Conservation (phyloP, 2,329 filamentous ascomycete species). For the Curvularia spicifera region DNA sequence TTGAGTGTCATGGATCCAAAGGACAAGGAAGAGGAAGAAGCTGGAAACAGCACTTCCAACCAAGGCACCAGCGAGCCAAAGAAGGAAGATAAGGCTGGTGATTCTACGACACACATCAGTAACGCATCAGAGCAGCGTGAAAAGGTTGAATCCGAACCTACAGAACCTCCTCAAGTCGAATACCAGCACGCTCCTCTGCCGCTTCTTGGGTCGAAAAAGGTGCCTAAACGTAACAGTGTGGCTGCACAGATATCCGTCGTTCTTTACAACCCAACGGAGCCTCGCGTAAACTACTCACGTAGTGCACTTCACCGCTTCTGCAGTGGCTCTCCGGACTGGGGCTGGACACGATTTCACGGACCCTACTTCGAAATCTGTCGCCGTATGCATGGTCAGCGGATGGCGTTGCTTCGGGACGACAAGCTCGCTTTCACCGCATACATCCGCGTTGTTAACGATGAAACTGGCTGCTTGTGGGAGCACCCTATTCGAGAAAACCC, state of each 20-base stretch:
- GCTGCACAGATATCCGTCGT: slow-evolving; percentile 68
- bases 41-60: slow-evolving; percentile 2
- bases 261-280: slow-evolving; percentile 68
- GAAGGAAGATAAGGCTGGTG: slow-evolving; percentile 1
- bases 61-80: background rate
- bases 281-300: slow-evolving; percentile 63
- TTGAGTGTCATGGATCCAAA: slow-evolving; percentile 53
- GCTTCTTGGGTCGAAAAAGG: slow-evolving; percentile 37
- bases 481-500: slow-evolving; percentile 61
- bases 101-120: background rate
- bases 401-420: slow-evolving; percentile 65
- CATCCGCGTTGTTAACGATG: slow-evolving; percentile 65
- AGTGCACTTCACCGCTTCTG: slow-evolving; percentile 66
- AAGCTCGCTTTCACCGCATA: slow-evolving; percentile 68
- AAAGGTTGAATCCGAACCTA: slow-evolving; percentile 7
- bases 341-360: slow-evolving; percentile 67
- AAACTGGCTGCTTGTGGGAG: slow-evolving; percentile 67
- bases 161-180: slow-evolving; percentile 17
- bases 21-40: slow-evolving; percentile 12
- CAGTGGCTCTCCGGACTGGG: slow-evolving; percentile 65
- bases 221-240: slow-evolving; percentile 53
- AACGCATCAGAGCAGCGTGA: slow-evolving; percentile 5
- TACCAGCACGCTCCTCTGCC: slow-evolving; percentile 48
- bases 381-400: slow-evolving; percentile 63
- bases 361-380: slow-evolving; percentile 64